Evolutionary conservation across 75 land plant species (phyloP).

Genomic region (Cryptomeria japonica): DNA sequence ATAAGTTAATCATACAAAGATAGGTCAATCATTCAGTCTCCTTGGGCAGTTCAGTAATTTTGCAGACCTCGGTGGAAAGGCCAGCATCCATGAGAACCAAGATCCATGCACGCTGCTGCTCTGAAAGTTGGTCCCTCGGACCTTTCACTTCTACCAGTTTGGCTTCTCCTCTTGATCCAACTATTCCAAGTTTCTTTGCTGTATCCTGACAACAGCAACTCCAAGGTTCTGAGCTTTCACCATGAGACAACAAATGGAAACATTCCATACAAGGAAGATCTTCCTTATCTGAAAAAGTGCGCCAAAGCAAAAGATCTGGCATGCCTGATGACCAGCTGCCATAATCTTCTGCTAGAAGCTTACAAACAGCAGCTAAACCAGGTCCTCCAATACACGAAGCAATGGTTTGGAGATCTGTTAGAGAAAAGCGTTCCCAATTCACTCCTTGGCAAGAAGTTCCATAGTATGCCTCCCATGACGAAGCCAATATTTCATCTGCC

Average conservation of each 20-base stretch:
- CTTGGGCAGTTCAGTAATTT: conserved; percentile 36
- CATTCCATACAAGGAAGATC: not conserved
- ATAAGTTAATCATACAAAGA: not conserved
- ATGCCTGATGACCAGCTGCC: conserved; percentile 81
- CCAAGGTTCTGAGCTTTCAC: conserved; percentile 3
- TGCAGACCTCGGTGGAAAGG: conserved; percentile 72
- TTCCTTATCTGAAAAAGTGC: conserved; percentile 26
- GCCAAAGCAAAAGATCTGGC: conserved; percentile 95
- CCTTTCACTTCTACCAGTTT: conserved; percentile 98
- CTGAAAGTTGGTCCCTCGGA: conserved; percentile 85
- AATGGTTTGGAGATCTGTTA: conserved; percentile 67
- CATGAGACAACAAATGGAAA: conserved; percentile 12
- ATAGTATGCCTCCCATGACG: conserved; percentile 62
- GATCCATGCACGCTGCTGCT: conserved; percentile 94
- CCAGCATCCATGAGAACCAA: conserved; percentile 74
- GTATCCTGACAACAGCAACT: conserved; percentile 6
- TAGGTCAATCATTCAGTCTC: not conserved
- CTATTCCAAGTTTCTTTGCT: not conserved
- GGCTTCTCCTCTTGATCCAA: conserved; percentile 54
- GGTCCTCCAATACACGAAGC: conserved; percentile 72
- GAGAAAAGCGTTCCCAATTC: conserved; percentile 71
- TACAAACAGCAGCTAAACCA: conserved; percentile 62
- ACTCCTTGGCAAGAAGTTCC: conserved; percentile 78
- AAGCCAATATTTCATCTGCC: conserved; percentile 66
- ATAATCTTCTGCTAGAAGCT: conserved; percentile 82